Percentiles rank a stretch among this genome's conserved stretches.
Conservation (phyloP, 257 asterid species). For the Perilla frutescens region DNA sequence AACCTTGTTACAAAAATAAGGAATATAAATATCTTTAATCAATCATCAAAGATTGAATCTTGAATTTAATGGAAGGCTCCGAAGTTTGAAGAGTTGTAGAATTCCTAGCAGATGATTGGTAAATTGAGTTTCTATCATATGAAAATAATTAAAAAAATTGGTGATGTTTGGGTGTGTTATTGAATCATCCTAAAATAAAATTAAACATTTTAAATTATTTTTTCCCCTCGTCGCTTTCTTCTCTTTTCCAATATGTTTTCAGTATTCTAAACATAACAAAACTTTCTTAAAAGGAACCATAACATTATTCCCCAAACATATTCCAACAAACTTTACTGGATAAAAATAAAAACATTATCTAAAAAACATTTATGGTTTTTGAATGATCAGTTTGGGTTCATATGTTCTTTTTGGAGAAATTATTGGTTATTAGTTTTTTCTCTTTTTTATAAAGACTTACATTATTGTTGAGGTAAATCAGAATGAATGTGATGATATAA, state of each 20-base stretch:
- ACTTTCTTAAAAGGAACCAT: not conserved
- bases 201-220: not conserved
- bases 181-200: not conserved
- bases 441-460: not conserved
- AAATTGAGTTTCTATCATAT: not conserved
- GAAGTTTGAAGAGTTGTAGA: not conserved
- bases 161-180: not conserved
- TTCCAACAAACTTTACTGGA: not conserved
- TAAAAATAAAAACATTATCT: no score
- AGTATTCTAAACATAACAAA: not conserved
- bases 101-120: slow-evolving; percentile 1
- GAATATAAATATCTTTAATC: not conserved
- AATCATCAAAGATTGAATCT: not conserved
- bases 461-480: not conserved
- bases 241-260: not conserved
- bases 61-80: not conserved
- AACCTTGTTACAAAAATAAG: not conserved
- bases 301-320: not conserved
- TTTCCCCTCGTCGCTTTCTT: no score
- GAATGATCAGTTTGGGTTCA: not conserved
- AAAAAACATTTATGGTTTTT: no score
- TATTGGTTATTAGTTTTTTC: not conserved
- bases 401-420: not conserved
- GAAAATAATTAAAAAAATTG: not conserved
- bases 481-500: not conserved